Percentiles rank a stretch among this genome's conserved stretches.
These are phyloP conservation scores for Trichosporon sp. DNA, from an alignment of 1,284 basidiomycete species.

Conservation along the genomic window DNA sequence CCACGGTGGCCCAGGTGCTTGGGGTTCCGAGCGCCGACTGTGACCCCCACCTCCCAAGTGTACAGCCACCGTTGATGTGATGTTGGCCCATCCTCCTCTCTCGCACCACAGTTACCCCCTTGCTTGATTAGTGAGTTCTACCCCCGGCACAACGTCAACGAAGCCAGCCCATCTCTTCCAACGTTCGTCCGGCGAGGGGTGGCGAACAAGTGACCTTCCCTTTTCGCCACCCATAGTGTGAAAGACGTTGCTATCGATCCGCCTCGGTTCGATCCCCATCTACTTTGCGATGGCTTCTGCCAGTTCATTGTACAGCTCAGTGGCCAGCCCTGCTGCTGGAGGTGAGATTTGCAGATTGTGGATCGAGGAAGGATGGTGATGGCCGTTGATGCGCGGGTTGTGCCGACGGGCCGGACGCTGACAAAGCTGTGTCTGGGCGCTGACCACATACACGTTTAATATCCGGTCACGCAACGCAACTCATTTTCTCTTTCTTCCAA, in stretches of 20 bases:
- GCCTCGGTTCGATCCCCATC: not conserved
- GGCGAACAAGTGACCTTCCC: not conserved
- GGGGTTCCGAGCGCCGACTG: not conserved
- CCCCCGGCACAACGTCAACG: not conserved
- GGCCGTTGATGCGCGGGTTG: constrained; percentile 8
- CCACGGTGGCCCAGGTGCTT: not conserved
- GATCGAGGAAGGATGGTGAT: not conserved
- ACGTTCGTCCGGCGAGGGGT: not conserved
- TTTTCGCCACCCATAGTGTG: constrained; percentile 21
- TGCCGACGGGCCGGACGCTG: constrained; percentile 2
- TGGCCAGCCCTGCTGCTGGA: not conserved
- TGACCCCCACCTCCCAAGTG: not conserved
- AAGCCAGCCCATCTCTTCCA: not conserved
- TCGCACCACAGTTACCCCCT: not conserved
- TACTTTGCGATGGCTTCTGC: not conserved
- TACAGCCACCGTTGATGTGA: not conserved
- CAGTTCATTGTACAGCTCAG: not conserved
- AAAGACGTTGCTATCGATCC: not conserved
- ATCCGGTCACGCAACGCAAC: not conserved
- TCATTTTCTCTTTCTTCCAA: constrained; percentile 15
- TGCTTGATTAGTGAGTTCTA: not conserved
- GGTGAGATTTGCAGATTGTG: not conserved
- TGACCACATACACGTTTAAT: constrained; percentile 8
- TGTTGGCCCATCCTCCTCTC: not conserved
- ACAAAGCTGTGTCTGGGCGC: constrained; percentile 18